These are phyloP conservation scores for Suhomyces emberorum DNA, from an alignment of 805 yeast species.

Conservation along the genomic window DNA sequence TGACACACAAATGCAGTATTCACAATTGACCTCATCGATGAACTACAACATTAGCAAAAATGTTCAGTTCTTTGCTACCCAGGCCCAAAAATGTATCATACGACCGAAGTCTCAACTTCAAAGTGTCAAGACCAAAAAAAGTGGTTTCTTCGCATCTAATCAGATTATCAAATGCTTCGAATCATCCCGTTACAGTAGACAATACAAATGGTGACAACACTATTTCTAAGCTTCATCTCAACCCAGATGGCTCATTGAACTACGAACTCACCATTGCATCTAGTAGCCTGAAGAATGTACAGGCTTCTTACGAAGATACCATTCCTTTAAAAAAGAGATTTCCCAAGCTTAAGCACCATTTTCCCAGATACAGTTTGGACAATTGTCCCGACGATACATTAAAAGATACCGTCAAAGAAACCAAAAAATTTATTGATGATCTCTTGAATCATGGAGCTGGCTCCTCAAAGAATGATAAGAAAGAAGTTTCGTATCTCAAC, in stretches of 20 bases:
- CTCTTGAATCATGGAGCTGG: slow-evolving; percentile 31
- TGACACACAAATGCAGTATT: no score
- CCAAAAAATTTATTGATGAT: slow-evolving; percentile 53
- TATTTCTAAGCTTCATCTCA: slow-evolving; percentile 21
- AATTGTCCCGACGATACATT: slow-evolving; percentile 44
- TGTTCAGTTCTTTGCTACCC: slow-evolving; percentile 38
- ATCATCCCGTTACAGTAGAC: neutral
- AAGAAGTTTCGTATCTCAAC: slow-evolving; percentile 20
- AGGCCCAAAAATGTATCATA: slow-evolving; percentile 26
- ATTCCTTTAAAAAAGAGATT: slow-evolving; percentile 51
- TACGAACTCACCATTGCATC: slow-evolving; percentile 24
- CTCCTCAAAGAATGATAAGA: slow-evolving; percentile 13
- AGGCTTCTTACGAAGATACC: slow-evolving; percentile 52
- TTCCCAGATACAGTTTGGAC: slow-evolving; percentile 39
- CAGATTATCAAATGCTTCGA: slow-evolving; percentile 1
- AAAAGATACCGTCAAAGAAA: slow-evolving; percentile 47
- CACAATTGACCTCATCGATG: no score
- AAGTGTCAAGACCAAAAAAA: neutral
- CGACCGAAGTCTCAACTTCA: slow-evolving; percentile 10
- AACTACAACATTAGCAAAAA: slow-evolving; percentile 6
- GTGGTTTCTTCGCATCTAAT: slow-evolving; percentile 3
- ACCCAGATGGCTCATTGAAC: slow-evolving; percentile 26
- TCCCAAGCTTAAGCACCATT: slow-evolving; percentile 37
- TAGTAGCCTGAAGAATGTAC: slow-evolving; percentile 26
- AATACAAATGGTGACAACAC: slow-evolving; percentile 7